phyloP scores from a whole-genome alignment of 1,284 basidiomycete genomes.

The Erythrobasidium hasegawianum region DNA sequence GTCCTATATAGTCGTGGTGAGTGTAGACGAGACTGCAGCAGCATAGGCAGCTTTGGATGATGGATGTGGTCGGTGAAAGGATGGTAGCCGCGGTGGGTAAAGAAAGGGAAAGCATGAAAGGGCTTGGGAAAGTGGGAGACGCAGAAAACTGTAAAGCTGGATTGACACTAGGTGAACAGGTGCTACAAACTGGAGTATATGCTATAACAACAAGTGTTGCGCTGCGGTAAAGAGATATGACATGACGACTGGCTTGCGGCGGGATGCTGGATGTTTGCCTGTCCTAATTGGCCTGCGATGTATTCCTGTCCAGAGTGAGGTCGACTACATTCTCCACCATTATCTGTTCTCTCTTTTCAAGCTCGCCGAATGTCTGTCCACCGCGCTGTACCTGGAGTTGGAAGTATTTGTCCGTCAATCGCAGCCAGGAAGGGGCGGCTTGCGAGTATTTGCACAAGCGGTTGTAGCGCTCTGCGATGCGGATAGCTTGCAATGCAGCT shows the following conservation, averaged over 20 bases:
- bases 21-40: too few species aligned
- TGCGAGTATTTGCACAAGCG: background rate
- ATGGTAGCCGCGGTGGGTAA: too few species aligned
- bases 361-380: slow-evolving; percentile 3
- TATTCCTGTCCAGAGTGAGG: background rate
- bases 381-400: slow-evolving; percentile 14
- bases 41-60: too few species aligned
- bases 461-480: background rate
- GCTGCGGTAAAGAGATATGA: background rate
- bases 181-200: background rate
- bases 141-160: background rate
- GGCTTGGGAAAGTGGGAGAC: background rate
- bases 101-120: background rate
- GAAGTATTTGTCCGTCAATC: slow-evolving; percentile 19
- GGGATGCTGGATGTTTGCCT: too few species aligned
- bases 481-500: background rate
- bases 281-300: too few species aligned
- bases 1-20: too few species aligned
- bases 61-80: too few species aligned
- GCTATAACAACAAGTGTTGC: background rate
- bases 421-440: background rate
- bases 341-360: slow-evolving; percentile 1
- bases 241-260: too few species aligned
- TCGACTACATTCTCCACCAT: slow-evolving; percentile 4
- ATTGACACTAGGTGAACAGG: background rate